Conservation (phyloP, 805 yeast genomes). For the Suhomyces sp. region DNA sequence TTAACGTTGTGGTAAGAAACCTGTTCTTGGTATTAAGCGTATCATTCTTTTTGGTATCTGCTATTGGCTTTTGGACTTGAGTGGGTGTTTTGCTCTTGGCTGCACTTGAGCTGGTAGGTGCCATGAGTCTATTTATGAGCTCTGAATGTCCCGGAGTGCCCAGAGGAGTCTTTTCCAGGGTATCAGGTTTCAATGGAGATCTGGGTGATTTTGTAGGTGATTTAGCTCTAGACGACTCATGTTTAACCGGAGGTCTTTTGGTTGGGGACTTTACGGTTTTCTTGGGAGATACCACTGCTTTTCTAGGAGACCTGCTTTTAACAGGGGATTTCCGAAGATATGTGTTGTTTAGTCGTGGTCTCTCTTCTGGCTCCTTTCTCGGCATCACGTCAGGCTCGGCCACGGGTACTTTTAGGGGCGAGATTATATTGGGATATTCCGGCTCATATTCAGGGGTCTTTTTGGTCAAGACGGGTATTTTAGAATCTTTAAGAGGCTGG, state of each 20-base stretch:
- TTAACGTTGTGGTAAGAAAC: constrained; percentile 35
- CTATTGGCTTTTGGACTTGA: neutral
- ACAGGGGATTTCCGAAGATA: neutral
- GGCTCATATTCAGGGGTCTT: neutral
- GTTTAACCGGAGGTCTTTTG: neutral
- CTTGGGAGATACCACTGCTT: constrained; percentile 3
- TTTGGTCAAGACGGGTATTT: neutral
- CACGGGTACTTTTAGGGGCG: neutral
- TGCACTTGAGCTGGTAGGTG: constrained; percentile 31
- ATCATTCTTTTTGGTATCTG: constrained; percentile 6
- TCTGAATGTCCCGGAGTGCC: neutral
- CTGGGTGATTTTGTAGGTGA: neutral
- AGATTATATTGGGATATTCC: neutral
- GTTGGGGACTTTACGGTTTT: neutral
- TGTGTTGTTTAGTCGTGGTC: neutral
- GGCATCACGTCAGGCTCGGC: neutral
- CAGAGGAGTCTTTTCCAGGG: neutral
- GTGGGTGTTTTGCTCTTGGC: constrained; percentile 18
- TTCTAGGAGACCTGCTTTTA: neutral
- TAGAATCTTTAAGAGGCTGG: neutral
- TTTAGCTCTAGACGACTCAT: neutral
- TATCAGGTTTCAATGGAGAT: neutral
- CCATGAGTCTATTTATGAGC: constrained; percentile 19
- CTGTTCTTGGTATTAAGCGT: constrained; percentile 22
- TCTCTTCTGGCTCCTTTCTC: neutral